These are phyloP conservation scores for Colletotrichum camelliae DNA, from an alignment of 2,329 filamentous ascomycete genomes.

Conservation along the genomic window DNA sequence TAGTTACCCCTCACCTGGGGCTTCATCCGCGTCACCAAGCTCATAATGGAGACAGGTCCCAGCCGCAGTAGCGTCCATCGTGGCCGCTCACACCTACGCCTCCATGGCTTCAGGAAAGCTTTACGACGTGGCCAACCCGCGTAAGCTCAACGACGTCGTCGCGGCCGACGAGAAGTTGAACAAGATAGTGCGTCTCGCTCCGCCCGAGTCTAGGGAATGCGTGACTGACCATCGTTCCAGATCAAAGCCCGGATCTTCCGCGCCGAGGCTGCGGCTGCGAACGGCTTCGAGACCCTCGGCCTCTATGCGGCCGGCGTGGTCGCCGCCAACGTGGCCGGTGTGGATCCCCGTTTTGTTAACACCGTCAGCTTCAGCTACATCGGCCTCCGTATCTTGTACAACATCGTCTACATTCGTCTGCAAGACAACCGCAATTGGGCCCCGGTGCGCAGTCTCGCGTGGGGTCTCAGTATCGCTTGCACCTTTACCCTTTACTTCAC, in stretches of 20 bases:
- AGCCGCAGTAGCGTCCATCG: slow-evolving; percentile 38
- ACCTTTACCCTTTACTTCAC: slow-evolving; percentile 44
- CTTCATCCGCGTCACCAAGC: background rate
- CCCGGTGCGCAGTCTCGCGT: slow-evolving; percentile 41
- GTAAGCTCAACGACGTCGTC: slow-evolving; percentile 35
- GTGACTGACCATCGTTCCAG: slow-evolving; percentile 27
- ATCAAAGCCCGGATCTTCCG: slow-evolving; percentile 60
- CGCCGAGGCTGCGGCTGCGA: slow-evolving; percentile 53
- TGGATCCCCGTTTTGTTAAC: slow-evolving; percentile 44
- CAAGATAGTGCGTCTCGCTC: slow-evolving; percentile 28
- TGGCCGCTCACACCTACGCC: slow-evolving; percentile 41
- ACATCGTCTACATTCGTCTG: slow-evolving; percentile 47
- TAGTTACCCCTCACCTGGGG: slow-evolving; percentile 15
- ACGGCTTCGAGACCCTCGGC: slow-evolving; percentile 50
- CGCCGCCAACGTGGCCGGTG: slow-evolving; percentile 50
- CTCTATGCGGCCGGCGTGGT: slow-evolving; percentile 47
- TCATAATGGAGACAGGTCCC: slow-evolving; percentile 40
- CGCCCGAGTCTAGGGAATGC: background rate
- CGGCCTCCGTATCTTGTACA: slow-evolving; percentile 42
- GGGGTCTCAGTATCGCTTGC: slow-evolving; percentile 37
- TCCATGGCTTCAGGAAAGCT: slow-evolving; percentile 31
- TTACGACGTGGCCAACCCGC: slow-evolving; percentile 45
- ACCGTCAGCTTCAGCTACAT: slow-evolving; percentile 44
- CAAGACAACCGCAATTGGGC: slow-evolving; percentile 44
- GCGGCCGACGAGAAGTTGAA: slow-evolving; percentile 34